Conservation (phyloP, 2,329 filamentous ascomycete species). For the Aspergillus ochraceoroseus region DNA sequence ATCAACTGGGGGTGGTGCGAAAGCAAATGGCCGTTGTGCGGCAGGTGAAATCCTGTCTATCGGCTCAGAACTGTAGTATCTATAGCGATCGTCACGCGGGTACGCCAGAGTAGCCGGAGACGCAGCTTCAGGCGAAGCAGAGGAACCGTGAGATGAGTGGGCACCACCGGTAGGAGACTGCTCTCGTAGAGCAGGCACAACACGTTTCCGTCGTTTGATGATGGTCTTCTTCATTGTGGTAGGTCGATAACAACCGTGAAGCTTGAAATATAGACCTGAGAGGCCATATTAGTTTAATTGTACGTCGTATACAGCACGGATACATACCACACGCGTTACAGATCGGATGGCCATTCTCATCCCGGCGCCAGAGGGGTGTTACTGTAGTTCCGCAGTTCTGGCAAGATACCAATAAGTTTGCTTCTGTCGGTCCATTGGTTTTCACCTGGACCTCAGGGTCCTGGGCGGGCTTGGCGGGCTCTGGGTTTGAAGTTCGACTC, state of each 20-base stretch:
- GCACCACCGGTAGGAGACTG: constrained; percentile 41
- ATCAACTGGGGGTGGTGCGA: constrained; percentile 47
- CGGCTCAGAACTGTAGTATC: constrained; percentile 34
- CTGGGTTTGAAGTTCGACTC: constrained; percentile 32
- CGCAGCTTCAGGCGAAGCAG: constrained; percentile 40
- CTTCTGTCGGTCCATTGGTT: constrained; percentile 24
- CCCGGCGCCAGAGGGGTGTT: constrained; percentile 89
- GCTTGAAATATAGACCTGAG: constrained; percentile 86
- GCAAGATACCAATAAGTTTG: constrained; percentile 72
- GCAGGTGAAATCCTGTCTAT: constrained; percentile 41
- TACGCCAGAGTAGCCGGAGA: constrained; percentile 33
- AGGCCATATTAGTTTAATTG: constrained; percentile 5
- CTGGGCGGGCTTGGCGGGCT: constrained; percentile 19
- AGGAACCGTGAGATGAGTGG: constrained; percentile 42
- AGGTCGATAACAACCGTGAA: constrained; percentile 87
- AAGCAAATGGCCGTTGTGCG: constrained; percentile 33
- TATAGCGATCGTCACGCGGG: constrained; percentile 31
- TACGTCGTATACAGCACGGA: too few species aligned
- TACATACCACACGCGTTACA: constrained; percentile 96
- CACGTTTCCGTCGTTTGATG: constrained; percentile 91
- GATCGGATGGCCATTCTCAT: constrained; percentile 92
- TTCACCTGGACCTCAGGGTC: constrained; percentile 27
- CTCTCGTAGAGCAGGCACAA: constrained; percentile 68
- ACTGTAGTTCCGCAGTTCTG: constrained; percentile 97
- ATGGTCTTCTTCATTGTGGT: constrained; percentile 99